Evolutionary conservation across 768 basidiomycete genomes (phyloP), one percentile per base, ranked within the genome.

Genomic region (Hortiboletus flavorubellus): DNA sequence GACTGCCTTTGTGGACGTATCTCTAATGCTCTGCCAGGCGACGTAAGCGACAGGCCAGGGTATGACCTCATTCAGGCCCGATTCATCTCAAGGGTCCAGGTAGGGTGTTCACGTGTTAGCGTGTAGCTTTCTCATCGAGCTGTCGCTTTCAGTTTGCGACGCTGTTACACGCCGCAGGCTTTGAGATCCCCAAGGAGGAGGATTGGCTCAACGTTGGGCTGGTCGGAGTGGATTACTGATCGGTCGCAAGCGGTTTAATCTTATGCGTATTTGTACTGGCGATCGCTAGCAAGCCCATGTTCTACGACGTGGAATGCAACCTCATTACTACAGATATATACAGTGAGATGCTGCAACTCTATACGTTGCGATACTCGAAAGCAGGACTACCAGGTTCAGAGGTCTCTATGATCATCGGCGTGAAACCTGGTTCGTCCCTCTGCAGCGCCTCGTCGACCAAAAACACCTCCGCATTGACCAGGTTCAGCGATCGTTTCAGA

Each of bases 381-480:
- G 86, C 87, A 44, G 94, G 94, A 35, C 75, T 79, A 10, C 90
- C 93, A 34, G 95, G 95, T 73, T 95, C 93, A 11, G 92, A 89
- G n/a, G 75, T 75, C 54, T 93, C 93, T 42, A 94, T 85, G 61
- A 92, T 86, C 54, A 67, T 75, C 64, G 80, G 79, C 15, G 80
- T 83, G 69, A 83, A 91, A 0, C 87, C 87, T 2, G 74, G 71
- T 14, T 73, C 79, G 41, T 73, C 74, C 57, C 78, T 81, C 50
- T 77, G 73, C 63, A 78, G 66, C 3, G 86, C 89, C 45, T 89
- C 86, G 16, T 89, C 84, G 1, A 86, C 87, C 3, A 83, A 78
- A 54, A 85, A 65, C 12, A 93, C 79, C 59, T 89, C 86, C 2
- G 83, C 90, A 53, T 90, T 84, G 0, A 78, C 79, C 58, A 93